Evolutionary conservation across 1,284 basidiomycete genomes (phyloP).

Genomic region (Cryptococcus floricola): DNA sequence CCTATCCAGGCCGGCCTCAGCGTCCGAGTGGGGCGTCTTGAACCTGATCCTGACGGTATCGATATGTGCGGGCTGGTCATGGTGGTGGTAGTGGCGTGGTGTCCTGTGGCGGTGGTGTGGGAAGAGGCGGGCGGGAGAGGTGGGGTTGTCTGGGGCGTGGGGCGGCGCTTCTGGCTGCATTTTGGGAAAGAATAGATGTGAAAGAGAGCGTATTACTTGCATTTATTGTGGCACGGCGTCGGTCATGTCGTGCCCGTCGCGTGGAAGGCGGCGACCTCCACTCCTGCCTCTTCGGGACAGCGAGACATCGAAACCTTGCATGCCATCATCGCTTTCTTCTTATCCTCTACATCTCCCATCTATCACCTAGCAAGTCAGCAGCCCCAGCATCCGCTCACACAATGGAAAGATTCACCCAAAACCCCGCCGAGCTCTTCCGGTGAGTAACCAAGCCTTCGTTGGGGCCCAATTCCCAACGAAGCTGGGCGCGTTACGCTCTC

Average conservation of each 20-base stretch:
- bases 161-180: too few relatives aligned
- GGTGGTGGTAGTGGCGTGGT: background rate
- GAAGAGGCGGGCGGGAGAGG: too few relatives aligned
- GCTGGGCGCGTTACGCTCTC: background rate
- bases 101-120: background rate
- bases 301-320: background rate
- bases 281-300: background rate
- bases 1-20: conserved; percentile 7
- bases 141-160: too few relatives aligned
- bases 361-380: background rate
- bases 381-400: conserved; percentile 2
- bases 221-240: too few relatives aligned
- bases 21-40: conserved; percentile 33
- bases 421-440: conserved; percentile 47
- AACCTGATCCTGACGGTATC: conserved; percentile 20
- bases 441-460: conserved; percentile 16
- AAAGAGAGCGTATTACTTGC: too few relatives aligned
- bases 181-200: too few relatives aligned
- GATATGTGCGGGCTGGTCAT: background rate
- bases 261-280: too few relatives aligned
- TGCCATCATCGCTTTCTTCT: background rate
- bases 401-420: conserved; percentile 46
- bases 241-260: too few relatives aligned
- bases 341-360: background rate
- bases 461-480: background rate